Evolutionary conservation across 2,329 filamentous ascomycete species (phyloP).

Genomic region (Daldinia sp.): DNA sequence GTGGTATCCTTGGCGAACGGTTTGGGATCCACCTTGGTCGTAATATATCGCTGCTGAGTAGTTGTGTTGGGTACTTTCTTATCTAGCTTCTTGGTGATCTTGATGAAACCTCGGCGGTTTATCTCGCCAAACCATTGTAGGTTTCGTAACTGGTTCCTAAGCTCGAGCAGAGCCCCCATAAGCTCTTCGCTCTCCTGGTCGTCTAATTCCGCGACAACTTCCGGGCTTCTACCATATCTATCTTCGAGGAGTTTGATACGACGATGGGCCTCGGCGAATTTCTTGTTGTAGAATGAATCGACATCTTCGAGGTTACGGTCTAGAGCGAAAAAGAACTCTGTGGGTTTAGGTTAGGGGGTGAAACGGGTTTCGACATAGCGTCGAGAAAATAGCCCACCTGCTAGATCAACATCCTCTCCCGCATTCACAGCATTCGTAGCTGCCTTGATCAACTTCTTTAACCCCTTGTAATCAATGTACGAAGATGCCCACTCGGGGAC

Average conservation of each 20-base stretch:
- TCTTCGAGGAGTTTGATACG: conserved; percentile 87
- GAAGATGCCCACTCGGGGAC: conserved; percentile 85
- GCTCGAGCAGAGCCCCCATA: conserved; percentile 86
- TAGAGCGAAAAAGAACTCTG: conserved; percentile 96
- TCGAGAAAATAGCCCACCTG: conserved; percentile 70
- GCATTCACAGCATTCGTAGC: conserved; percentile 71
- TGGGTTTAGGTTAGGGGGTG: conserved; percentile 50
- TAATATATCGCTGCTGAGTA: conserved; percentile 85
- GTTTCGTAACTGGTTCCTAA: conserved; percentile 87
- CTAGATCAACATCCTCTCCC: conserved; percentile 83
- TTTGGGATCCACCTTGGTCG: conserved; percentile 87
- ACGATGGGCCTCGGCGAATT: conserved; percentile 83
- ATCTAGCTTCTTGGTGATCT: conserved; percentile 98
- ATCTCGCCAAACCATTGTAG: conserved; percentile 98
- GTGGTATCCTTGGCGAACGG: conserved; percentile 81
- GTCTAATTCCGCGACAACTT: conserved; percentile 77
- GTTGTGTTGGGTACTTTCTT: conserved; percentile 84
- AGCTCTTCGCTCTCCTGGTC: conserved; percentile 91
- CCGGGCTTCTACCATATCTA: conserved; percentile 79
- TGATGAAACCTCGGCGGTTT: conserved; percentile 92
- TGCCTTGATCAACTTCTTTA: conserved; percentile 95
- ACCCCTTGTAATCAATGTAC: conserved; percentile 88
- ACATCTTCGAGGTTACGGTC: conserved; percentile 98
- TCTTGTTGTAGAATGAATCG: conserved; percentile 96
- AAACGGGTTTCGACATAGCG: conserved; percentile 47